Evolutionary conservation across 208 protist genomes (phyloP), one percentile per base, ranked within the genome.

Genomic region (Crithidia fasciculata): DNA sequence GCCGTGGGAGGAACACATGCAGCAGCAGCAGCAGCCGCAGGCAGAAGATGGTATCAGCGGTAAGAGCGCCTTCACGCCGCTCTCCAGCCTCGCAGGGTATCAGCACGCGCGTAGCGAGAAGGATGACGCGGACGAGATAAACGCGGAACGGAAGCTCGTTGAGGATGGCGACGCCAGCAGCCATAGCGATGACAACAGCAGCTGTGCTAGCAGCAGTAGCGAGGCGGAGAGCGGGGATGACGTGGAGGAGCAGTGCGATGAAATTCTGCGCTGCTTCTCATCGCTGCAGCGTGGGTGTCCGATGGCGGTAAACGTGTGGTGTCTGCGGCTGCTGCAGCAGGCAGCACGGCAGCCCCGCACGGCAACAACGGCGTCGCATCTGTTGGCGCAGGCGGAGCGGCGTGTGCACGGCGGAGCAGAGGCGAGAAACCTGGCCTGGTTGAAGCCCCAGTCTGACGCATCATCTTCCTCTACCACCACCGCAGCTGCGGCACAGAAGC

Each of bases 271-370:
- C 56, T 74, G 67, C 69, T 66, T 71, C 39, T 69, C 55, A 8
- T 47, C 54, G 6, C 53, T 80, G 43, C 74, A 80, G 50, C 74
- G 62, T 3, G 18, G 8, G 4, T 80, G 68, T 39, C 68, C 74
- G 15, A 65, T 54, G 50, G 74, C 68, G 5, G 62, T 80, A 16
- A 74, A 68, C 28, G 40, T 80, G 19, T 80, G 74, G 74, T 74
- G 68, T 43, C 16, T 66, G 44, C 74, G 74, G 12, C 36, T 80
- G 53, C 47, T 74, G 36, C 74, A 80, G 49, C 68, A 74, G 62
- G 74, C 74, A 37, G 53, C 41, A 18, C 36, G 5, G 28, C 43
- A 80, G 39, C 74, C 74, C 0, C 68, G 62, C 36, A 73, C 69
- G 9, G 36, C 68, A 6, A 55, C 62, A 13, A 55, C 44, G 5